phyloP scores from a whole-genome alignment of 1,284 basidiomycete genomes.

The Phlebopus sp. region DNA sequence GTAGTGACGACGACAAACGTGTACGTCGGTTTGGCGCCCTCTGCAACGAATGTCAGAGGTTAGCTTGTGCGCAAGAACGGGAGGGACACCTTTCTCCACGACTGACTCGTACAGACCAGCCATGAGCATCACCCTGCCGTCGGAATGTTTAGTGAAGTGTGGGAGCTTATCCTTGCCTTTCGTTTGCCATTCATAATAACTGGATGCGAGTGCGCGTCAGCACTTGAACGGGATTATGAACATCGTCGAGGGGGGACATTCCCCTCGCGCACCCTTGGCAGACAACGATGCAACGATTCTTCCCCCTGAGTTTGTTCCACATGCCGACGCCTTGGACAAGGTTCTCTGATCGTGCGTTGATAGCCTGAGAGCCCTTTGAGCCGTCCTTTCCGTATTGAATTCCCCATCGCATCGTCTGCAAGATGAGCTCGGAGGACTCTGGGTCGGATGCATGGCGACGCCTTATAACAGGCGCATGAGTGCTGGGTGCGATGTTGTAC shows the following conservation, averaged over 20 bases:
- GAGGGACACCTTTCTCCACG: slow-evolving; percentile 52
- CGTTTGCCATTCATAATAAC: slow-evolving; percentile 91
- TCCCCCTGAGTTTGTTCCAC: slow-evolving; percentile 79
- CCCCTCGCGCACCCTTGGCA: slow-evolving; percentile 71
- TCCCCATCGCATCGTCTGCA: slow-evolving; percentile 90
- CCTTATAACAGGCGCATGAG: slow-evolving; percentile 64
- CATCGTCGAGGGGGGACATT: too few relatives aligned
- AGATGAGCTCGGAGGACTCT: slow-evolving; percentile 29
- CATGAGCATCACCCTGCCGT: slow-evolving; percentile 74
- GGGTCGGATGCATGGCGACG: slow-evolving; percentile 19
- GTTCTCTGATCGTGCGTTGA: slow-evolving; percentile 87
- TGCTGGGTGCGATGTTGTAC: slow-evolving; percentile 72
- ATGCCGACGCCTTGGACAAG: slow-evolving; percentile 73
- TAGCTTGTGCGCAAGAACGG: neutral
- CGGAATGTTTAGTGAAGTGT: slow-evolving; percentile 73
- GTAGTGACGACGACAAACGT: slow-evolving; percentile 93
- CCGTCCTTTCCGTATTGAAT: slow-evolving; percentile 82
- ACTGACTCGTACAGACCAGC: slow-evolving; percentile 87
- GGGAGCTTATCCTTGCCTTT: slow-evolving; percentile 78
- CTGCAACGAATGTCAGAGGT: slow-evolving; percentile 30
- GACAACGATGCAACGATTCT: slow-evolving; percentile 75
- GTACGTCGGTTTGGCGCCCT: slow-evolving; percentile 60
- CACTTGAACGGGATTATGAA: neutral
- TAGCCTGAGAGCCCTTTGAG: slow-evolving; percentile 72
- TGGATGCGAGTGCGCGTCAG: slow-evolving; percentile 27